A percentile compares a stretch with the other conserved stretches of the same genome.
These are phyloP conservation scores for Chernovozyma aurita DNA, from an alignment of 1,139 yeast species.

Conservation along the genomic window DNA sequence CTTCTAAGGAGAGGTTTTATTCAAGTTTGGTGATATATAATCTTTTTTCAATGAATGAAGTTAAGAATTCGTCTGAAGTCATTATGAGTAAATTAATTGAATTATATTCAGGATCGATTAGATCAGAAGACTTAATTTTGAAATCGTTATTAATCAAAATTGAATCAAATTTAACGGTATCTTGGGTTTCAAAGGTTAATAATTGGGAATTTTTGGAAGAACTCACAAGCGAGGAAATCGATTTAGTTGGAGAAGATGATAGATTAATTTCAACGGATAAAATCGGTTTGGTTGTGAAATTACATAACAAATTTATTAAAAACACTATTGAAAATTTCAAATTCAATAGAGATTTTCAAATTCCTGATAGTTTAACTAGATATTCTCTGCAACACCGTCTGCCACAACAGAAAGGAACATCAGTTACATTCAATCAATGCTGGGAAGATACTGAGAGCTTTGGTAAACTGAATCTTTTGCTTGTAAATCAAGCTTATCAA, in stretches of 20 bases:
- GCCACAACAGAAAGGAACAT: too few relatives aligned
- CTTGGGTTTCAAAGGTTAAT: conserved; percentile 59
- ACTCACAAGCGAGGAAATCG: conserved; percentile 35
- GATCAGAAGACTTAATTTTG: conserved; percentile 59
- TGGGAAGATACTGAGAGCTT: conserved; percentile 6
- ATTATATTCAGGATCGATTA: conserved; percentile 59
- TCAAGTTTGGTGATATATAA: conserved; percentile 40
- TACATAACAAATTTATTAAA: conserved; percentile 49
- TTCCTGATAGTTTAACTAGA: conserved; percentile 5
- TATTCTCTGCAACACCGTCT: too few relatives aligned
- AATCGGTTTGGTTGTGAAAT: conserved; percentile 46
- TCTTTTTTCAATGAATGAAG: conserved; percentile 45
- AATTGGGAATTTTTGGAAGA: conserved; percentile 63
- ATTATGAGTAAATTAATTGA: conserved; percentile 46
- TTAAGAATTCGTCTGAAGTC: conserved; percentile 41
- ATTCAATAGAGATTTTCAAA: not conserved
- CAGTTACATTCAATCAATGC: conserved; percentile 18
- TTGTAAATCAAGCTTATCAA: conserved; percentile 13
- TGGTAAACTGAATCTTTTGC: conserved; percentile 8
- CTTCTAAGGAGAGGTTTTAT: conserved; percentile 28
- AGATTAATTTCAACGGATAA: conserved; percentile 46
- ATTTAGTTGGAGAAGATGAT: conserved; percentile 36
- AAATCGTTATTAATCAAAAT: conserved; percentile 50
- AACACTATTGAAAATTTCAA: conserved; percentile 37
- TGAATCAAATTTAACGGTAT: conserved; percentile 46